phyloP scores from a whole-genome alignment of 2,329 filamentous ascomycete genomes.

The Xylariales sp. region DNA sequence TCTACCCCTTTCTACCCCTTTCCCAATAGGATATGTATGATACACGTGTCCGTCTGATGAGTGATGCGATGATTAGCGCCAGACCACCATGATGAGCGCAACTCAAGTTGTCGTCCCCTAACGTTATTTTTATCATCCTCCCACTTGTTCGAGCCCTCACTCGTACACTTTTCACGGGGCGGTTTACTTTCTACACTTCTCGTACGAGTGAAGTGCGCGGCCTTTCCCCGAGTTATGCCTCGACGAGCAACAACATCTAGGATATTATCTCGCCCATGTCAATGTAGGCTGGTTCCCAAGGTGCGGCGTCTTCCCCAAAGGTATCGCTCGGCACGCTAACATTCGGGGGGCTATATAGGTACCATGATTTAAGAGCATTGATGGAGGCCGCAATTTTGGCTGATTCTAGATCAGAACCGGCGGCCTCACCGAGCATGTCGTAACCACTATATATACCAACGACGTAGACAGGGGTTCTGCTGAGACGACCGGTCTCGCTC shows the following conservation, averaged over 20 bases:
- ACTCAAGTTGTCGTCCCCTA: slow-evolving; percentile 13
- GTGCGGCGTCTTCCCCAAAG: slow-evolving; percentile 68
- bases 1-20: not conserved
- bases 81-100: slow-evolving; percentile 18
- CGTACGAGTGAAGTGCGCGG: slow-evolving; percentile 27
- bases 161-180: slow-evolving; percentile 27
- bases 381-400: slow-evolving; percentile 84
- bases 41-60: slow-evolving; percentile 29
- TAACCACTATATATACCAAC: slow-evolving; percentile 93
- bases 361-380: slow-evolving; percentile 91
- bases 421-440: slow-evolving; percentile 93
- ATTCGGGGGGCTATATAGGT: slow-evolving; percentile 85
- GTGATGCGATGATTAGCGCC: slow-evolving; percentile 13
- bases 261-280: slow-evolving; percentile 78
- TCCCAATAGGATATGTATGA: slow-evolving; percentile 32
- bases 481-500: slow-evolving; percentile 88
- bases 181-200: slow-evolving; percentile 30
- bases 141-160: slow-evolving; percentile 19
- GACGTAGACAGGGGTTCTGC: slow-evolving; percentile 88
- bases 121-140: not conserved
- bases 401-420: slow-evolving; percentile 79
- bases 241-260: slow-evolving; percentile 25
- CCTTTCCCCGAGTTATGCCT: not conserved
- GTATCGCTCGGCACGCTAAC: slow-evolving; percentile 77
- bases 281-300: slow-evolving; percentile 75